Base-by-base conservation (phyloP, 2,329 filamentous ascomycete genomes). In the Paracorniculantispora psalliotae region DNA sequence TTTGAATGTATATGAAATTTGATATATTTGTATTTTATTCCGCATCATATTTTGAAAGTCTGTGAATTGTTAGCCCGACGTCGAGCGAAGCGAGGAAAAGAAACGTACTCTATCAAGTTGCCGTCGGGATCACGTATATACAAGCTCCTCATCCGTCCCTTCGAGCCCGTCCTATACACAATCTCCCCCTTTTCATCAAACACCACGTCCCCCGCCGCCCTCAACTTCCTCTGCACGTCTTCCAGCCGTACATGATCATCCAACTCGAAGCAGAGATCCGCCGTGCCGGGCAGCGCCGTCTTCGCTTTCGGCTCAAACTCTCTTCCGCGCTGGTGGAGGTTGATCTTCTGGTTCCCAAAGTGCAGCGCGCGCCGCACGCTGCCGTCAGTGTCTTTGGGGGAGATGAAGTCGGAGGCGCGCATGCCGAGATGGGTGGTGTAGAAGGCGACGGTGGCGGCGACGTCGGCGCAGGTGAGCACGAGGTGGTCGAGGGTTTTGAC, bases 41-140 rank as follows among this genome's bases (percentile, higher is more conserved):
- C 25, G 43, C 54, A n/a, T 60, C 58, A 21, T 60, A 60, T 35
- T 60, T 60, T 3, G 58, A 60, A 26, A 60, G 51, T 28, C 58
- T 60, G 43, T 19, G n/a, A 21, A n/a, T 30, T 19, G 51, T 60
- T 15, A 60, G 26, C 12, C 35, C 43, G 17, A 13, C 17, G 35
- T 35, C 52, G 23, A 49, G 17, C 21, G 5, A 23, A 28, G 25
- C 30, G 23, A 28, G 44, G 21, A 49, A 35, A 53, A 21, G 7
- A 52, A 44, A 73, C 81, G 67, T 65, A 87, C 83, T 87, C 84
- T 43, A 87, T 78, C 63, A 87, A 64, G 67, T 86, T 86, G 5
- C 79, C 81, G 69, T 87, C 84, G 2, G 82, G 82, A 69, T 87
- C 84, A 39, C 83, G 72, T 53, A 83, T 76, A 69, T 86, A 87